phyloP scores from a whole-genome alignment of 2,329 filamentous ascomycete genomes.

The Talaromyces pinophilus region DNA sequence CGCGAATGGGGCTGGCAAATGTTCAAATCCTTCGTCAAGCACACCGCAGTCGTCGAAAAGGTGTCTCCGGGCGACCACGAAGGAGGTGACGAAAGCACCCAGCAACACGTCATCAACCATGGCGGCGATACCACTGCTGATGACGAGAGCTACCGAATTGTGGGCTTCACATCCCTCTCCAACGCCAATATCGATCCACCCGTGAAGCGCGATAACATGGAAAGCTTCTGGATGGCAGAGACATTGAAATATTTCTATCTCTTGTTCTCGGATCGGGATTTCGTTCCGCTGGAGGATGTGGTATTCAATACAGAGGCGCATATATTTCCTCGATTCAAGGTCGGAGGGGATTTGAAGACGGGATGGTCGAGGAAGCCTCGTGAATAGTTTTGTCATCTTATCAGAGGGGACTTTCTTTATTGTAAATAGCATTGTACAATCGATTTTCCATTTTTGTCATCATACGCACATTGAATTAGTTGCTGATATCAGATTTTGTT shows the following conservation, averaged over 20 bases:
- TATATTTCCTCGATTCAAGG: slow-evolving; percentile 81
- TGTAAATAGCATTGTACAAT: slow-evolving; percentile 10
- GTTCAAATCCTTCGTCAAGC: slow-evolving; percentile 86
- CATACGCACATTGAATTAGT: neutral
- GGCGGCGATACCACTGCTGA: neutral
- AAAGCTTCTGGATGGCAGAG: slow-evolving; percentile 98
- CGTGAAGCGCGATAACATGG: slow-evolving; percentile 82
- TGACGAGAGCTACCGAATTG: slow-evolving; percentile 31
- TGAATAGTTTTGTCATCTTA: slow-evolving; percentile 3
- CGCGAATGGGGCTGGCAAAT: slow-evolving; percentile 98
- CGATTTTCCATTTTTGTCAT: neutral
- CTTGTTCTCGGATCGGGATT: slow-evolving; percentile 79
- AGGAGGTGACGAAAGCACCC: slow-evolving; percentile 21
- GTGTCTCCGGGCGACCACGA: slow-evolving; percentile 35
- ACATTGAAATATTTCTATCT: slow-evolving; percentile 98
- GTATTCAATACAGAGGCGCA: slow-evolving; percentile 98
- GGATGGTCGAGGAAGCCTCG: slow-evolving; percentile 40
- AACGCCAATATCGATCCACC: slow-evolving; percentile 75
- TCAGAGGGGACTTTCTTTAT: neutral
- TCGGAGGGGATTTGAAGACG: slow-evolving; percentile 53
- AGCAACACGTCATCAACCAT: slow-evolving; percentile 1
- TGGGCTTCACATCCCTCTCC: slow-evolving; percentile 76
- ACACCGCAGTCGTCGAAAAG: slow-evolving; percentile 75
- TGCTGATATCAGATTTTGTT: neutral
- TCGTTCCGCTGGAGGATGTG: slow-evolving; percentile 80